Percentiles rank a stretch among this genome's conserved stretches.
Evolutionary conservation across 2,329 filamentous ascomycete species (phyloP).

Genomic region (Fusarium staphyleae): DNA sequence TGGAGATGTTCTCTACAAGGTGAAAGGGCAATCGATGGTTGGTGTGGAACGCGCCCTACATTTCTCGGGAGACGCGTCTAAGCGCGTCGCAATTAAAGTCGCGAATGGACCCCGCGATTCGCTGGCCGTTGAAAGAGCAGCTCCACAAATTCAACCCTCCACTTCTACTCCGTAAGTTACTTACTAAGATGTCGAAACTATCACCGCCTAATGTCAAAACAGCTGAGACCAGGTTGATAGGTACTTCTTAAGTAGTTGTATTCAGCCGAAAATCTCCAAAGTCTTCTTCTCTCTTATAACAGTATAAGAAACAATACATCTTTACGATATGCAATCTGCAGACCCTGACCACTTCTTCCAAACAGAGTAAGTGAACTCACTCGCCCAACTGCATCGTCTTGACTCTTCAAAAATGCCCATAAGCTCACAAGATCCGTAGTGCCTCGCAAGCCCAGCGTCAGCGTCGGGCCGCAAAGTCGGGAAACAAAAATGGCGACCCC

Average conservation of each 20-base stretch:
- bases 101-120: conserved; percentile 43
- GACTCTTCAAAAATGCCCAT: neutral
- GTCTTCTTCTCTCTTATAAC: neutral
- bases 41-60: conserved; percentile 13
- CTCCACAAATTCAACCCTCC: conserved; percentile 29
- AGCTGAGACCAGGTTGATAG: too few relatives aligned
- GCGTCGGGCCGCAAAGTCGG: conserved; percentile 73
- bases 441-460: conserved; percentile 56
- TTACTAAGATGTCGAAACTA: conserved; percentile 5
- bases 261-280: neutral
- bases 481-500: conserved; percentile 83
- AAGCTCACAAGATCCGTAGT: conserved; percentile 44
- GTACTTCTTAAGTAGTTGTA: neutral
- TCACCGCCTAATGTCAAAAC: conserved; percentile 27
- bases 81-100: conserved; percentile 52
- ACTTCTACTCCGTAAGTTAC: neutral
- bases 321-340: conserved; percentile 65
- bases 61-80: conserved; percentile 49
- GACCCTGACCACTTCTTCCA: conserved; percentile 90
- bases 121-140: conserved; percentile 13
- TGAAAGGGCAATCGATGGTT: conserved; percentile 11
- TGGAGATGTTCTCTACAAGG: neutral
- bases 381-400: neutral
- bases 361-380: conserved; percentile 71
- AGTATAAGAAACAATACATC: neutral